Base-by-base conservation (phyloP, 345 rosid species). In the Noccaea bulbosa region DNA sequence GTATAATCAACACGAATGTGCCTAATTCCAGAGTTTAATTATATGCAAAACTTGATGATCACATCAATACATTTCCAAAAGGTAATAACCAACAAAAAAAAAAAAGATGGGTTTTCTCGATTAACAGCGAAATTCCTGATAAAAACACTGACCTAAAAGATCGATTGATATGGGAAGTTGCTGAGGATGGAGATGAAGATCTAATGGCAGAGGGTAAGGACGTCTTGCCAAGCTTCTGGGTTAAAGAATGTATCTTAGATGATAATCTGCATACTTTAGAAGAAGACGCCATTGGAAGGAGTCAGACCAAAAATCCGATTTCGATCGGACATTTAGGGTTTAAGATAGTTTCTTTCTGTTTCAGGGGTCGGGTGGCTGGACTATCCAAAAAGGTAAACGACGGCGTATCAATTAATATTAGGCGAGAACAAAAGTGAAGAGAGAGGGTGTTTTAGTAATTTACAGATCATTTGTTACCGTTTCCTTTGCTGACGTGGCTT, bases 221-320 rank as follows among this genome's bases (percentile, higher is more conserved):
- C 0, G 49, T 37, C 46, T 76, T 83, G 62, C 49, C 78, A 41
- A 80, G 51, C 65, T 79, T 81, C 55, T 73, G 70, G 12, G 82
- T 54, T 4, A 81, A 34, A 61, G 82, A 70, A 56, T 75, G 81
- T 62, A 85, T 37, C 70, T 88, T 83, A 3, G 89, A 68, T 11
- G 88, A 82, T 62, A 88, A 54, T 77, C 87, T 80, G 30, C 87
- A 74, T 0, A 77, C 50, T 73, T 72, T 84, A 38, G 70, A 74
- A 38, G 70, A 74, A 50, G 90, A 78, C 37, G 91, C 88, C 96
- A 85, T 77, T 62, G 49, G 12, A 6, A 24, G 5, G n/a, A 52
- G 30, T 27, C 30, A 3, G 15, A 9, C 15, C 15, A 9, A 55
- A 52, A 30, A 52, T 46, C 58, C 4, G 63, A 68, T 33, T 62